A percentile compares a stretch with the other conserved stretches of the same genome.
Evolutionary conservation across 1,284 basidiomycete genomes (phyloP).

Genomic region (Porogramme epimiltina): DNA sequence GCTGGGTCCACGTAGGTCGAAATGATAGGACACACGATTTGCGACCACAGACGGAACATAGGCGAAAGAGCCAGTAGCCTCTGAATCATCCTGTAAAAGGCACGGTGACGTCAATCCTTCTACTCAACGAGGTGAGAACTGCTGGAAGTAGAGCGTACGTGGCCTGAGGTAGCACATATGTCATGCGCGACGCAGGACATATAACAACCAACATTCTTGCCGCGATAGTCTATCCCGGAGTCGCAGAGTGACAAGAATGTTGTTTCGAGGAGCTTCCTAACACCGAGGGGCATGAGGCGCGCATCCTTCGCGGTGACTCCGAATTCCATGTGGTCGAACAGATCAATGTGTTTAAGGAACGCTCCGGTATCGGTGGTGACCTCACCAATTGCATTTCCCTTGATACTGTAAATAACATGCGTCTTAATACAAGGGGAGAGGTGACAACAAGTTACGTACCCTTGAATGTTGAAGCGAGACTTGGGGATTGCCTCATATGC

Average conservation of each 20-base stretch:
- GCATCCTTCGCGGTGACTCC: constrained; percentile 42
- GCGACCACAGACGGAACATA: constrained; percentile 42
- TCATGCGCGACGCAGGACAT: constrained; percentile 30
- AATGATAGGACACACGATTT: constrained; percentile 49
- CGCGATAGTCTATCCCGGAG: constrained; percentile 43
- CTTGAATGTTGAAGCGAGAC: constrained; percentile 35
- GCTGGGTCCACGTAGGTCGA: constrained; percentile 50
- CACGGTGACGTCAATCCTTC: neutral
- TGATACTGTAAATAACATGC: neutral
- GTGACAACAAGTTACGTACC: constrained; percentile 23
- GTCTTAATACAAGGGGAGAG: neutral
- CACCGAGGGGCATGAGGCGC: constrained; percentile 35
- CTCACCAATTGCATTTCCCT: constrained; percentile 28
- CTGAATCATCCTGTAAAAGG: constrained; percentile 34
- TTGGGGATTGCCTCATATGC: constrained; percentile 37
- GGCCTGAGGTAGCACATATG: constrained; percentile 10
- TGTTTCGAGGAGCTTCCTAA: constrained; percentile 40
- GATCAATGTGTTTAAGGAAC: constrained; percentile 39
- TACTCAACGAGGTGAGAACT: no score
- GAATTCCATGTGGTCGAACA: constrained; percentile 43
- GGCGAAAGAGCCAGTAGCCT: constrained; percentile 39
- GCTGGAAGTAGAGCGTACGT: constrained; percentile 3
- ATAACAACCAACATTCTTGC: constrained; percentile 39
- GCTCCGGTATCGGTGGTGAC: constrained; percentile 34
- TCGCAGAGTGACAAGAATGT: constrained; percentile 40